phyloP scores from a whole-genome alignment of 164 flowering plant genomes.

The Macadamia tetraphylla region DNA sequence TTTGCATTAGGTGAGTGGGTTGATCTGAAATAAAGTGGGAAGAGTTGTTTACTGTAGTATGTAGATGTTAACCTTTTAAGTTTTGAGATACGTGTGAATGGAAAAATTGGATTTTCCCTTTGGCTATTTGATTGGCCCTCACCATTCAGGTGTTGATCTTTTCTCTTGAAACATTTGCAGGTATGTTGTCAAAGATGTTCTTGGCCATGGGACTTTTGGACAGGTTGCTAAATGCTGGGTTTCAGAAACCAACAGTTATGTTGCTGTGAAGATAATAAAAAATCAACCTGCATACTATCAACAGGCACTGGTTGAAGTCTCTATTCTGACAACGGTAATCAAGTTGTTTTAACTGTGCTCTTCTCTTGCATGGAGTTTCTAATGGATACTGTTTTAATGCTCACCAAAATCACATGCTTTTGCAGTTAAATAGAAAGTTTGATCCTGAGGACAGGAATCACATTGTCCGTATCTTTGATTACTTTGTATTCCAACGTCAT shows the following conservation, averaged over 20 bases:
- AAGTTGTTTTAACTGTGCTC: not conserved
- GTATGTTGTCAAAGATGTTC: conserved; percentile 88
- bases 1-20: too few relatives aligned
- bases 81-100: too few relatives aligned
- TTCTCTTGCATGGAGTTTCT: conserved; percentile 1
- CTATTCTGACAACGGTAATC: conserved; percentile 71
- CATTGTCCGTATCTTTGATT: conserved; percentile 93
- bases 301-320: conserved; percentile 97
- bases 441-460: conserved; percentile 97
- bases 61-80: too few relatives aligned
- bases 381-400: conserved; percentile 1
- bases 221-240: conserved; percentile 99
- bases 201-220: conserved; percentile 99
- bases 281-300: conserved; percentile 96
- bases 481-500: conserved; percentile 79
- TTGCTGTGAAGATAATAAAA: conserved; percentile 92
- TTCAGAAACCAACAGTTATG: conserved; percentile 64
- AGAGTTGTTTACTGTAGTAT: too few relatives aligned
- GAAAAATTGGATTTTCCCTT: too few relatives aligned
- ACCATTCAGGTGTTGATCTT: not conserved
- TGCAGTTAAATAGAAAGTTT: conserved; percentile 83
- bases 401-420: conserved; percentile 2
- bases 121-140: not conserved
- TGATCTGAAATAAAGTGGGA: too few relatives aligned
- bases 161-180: conserved; percentile 26